These are phyloP conservation scores for Leucocoprinus sp. DNA, from an alignment of 768 basidiomycete species.

Conservation along the genomic window DNA sequence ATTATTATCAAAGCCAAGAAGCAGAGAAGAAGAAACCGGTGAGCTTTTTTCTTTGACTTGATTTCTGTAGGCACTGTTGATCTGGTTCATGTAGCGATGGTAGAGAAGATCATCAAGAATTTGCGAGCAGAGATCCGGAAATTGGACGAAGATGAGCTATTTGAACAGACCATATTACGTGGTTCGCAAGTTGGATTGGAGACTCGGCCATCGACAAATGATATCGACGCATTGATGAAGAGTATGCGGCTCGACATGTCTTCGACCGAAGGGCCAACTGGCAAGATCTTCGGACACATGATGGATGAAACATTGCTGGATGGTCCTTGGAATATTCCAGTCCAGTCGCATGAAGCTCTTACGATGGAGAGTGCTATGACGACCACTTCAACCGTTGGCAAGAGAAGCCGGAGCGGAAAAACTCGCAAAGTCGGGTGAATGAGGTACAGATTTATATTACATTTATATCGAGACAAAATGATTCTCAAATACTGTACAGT, in stretches of 20 bases:
- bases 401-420: conserved; percentile 5
- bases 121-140: conserved; percentile 30
- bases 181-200: conserved; percentile 39
- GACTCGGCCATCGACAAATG: conserved; percentile 32
- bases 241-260: conserved; percentile 32
- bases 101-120: conserved; percentile 28
- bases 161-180: conserved; percentile 37
- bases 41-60: conserved; percentile 12
- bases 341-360: not conserved
- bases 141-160: conserved; percentile 40
- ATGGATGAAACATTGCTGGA: conserved; percentile 1
- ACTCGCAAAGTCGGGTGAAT: conserved; percentile 4
- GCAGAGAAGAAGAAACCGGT: conserved; percentile 27
- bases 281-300: conserved; percentile 8
- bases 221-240: conserved; percentile 42
- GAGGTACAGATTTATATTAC: not conserved
- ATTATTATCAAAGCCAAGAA: conserved; percentile 21
- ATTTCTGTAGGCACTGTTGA: not conserved
- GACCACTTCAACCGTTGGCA: conserved; percentile 2
- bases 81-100: conserved; percentile 8
- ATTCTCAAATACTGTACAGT: no score
- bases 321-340: conserved; percentile 7
- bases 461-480: no score
- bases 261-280: conserved; percentile 13
- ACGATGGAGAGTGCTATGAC: not conserved